These are phyloP conservation scores for Tuber melanosporum DNA, from an alignment of 495 filamentous ascomycete species.

Conservation along the genomic window DNA sequence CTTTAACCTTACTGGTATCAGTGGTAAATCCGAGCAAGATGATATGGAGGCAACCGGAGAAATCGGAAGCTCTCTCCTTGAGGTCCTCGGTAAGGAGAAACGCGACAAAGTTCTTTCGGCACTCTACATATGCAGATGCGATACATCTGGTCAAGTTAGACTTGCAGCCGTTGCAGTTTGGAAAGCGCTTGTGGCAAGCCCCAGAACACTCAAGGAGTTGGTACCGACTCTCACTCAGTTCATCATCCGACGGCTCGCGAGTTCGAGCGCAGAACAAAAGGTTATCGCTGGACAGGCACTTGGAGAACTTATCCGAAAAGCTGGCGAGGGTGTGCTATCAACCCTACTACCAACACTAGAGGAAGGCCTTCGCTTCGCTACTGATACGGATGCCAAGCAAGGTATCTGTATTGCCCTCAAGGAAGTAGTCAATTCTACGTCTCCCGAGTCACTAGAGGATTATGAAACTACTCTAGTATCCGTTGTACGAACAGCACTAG, in stretches of 20 bases:
- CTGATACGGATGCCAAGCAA: conserved; percentile 89
- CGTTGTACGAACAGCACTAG: conserved; percentile 85
- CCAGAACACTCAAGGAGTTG: conserved; percentile 86
- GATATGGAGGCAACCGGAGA: conserved; percentile 72
- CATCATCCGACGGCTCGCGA: conserved; percentile 87
- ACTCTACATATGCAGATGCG: conserved; percentile 93
- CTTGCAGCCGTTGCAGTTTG: conserved; percentile 86
- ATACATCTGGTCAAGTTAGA: conserved; percentile 88
- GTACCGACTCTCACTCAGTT: conserved; percentile 89
- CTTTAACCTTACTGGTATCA: conserved; percentile 96
- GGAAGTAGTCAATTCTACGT: conserved; percentile 88
- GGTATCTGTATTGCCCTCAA: conserved; percentile 94
- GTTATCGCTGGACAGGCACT: conserved; percentile 95
- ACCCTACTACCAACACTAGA: conserved; percentile 86
- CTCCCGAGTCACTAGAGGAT: conserved; percentile 80
- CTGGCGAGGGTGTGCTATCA: conserved; percentile 84
- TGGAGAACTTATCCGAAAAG: conserved; percentile 92
- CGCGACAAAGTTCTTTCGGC: conserved; percentile 91
- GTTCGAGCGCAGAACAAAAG: conserved; percentile 95
- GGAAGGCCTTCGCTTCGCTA: conserved; percentile 79
- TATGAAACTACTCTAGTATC: conserved; percentile 92
- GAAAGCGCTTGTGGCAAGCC: conserved; percentile 93
- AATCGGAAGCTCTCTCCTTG: conserved; percentile 81
- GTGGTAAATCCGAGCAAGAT: conserved; percentile 67
- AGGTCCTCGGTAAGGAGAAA: conserved; percentile 90